Evolutionary conservation across 2,329 filamentous ascomycete genomes (phyloP).

Genomic region (Elsinoe ampelina): DNA sequence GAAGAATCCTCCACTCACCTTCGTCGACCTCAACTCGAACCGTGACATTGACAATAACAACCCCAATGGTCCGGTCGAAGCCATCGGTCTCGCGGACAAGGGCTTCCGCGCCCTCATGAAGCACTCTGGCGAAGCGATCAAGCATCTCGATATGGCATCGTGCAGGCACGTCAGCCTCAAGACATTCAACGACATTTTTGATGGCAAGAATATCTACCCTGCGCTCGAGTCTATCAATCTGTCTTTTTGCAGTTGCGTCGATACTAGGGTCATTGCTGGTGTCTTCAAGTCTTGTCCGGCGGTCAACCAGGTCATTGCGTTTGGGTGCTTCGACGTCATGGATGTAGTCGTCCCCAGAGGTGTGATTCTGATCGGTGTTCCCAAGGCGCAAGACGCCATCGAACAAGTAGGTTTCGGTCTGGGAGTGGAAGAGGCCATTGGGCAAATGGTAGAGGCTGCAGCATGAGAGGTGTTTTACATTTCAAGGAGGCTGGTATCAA

Average conservation of each 20-base stretch:
- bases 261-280: conserved; percentile 46
- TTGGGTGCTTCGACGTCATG: conserved; percentile 53
- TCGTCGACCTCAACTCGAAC: conserved; percentile 67
- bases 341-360: conserved; percentile 48
- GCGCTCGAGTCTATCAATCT: conserved; percentile 58
- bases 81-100: conserved; percentile 62
- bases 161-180: conserved; percentile 69
- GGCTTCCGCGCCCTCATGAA: conserved; percentile 76
- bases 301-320: conserved; percentile 48
- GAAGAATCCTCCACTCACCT: conserved; percentile 61
- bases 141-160: conserved; percentile 65
- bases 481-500: background rate
- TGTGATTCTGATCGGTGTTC: conserved; percentile 51
- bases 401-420: conserved; percentile 39
- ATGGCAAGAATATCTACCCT: conserved; percentile 53
- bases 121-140: conserved; percentile 62
- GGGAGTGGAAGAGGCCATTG: conserved; percentile 28
- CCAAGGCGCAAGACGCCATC: conserved; percentile 49
- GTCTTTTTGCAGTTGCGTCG: conserved; percentile 46
- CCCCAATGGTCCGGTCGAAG: conserved; percentile 52
- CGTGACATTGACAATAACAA: conserved; percentile 65
- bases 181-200: conserved; percentile 68
- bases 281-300: conserved; percentile 40
- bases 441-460: conserved; percentile 23
- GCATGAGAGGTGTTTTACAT: background rate